Evolutionary conservation across 1,284 basidiomycete species (phyloP).

Genomic region (Volvariella volvacea): DNA sequence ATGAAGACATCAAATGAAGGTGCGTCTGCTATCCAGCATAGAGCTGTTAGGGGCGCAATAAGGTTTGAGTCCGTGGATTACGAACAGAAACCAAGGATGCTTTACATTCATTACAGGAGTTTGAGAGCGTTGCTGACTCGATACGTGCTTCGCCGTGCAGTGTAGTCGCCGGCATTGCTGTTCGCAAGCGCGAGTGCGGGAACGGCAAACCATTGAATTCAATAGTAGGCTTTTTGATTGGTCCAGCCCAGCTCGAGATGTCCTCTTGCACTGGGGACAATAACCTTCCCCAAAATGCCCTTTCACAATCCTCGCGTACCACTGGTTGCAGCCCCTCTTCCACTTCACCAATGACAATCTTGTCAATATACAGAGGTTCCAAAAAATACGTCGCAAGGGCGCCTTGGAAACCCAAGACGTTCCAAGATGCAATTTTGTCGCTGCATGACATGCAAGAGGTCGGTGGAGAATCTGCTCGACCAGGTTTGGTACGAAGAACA

Average conservation of each 20-base stretch:
- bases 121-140: slow-evolving; percentile 13
- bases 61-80: background rate
- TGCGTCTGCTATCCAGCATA: slow-evolving; percentile 62
- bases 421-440: slow-evolving; percentile 87
- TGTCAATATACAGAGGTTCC: slow-evolving; percentile 56
- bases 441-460: slow-evolving; percentile 84
- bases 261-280: slow-evolving; percentile 8
- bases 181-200: slow-evolving; percentile 42
- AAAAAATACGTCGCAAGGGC: slow-evolving; percentile 57
- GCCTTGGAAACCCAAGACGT: slow-evolving; percentile 79
- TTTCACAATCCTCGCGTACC: slow-evolving; percentile 50
- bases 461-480: slow-evolving; percentile 76
- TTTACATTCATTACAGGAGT: slow-evolving; percentile 63
- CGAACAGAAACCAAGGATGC: background rate
- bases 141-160: slow-evolving; percentile 5
- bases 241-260: slow-evolving; percentile 40
- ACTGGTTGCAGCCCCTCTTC: slow-evolving; percentile 26
- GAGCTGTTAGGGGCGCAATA: slow-evolving; percentile 31
- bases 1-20: slow-evolving; percentile 52
- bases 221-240: slow-evolving; percentile 41
- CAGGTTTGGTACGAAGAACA: slow-evolving; percentile 85
- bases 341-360: slow-evolving; percentile 71
- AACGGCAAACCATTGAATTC: slow-evolving; percentile 55
- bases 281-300: slow-evolving; percentile 52
- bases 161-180: background rate